Evolutionary conservation across 2,329 filamentous ascomycete genomes (phyloP).

Genomic region (Triangularia verruculosa): DNA sequence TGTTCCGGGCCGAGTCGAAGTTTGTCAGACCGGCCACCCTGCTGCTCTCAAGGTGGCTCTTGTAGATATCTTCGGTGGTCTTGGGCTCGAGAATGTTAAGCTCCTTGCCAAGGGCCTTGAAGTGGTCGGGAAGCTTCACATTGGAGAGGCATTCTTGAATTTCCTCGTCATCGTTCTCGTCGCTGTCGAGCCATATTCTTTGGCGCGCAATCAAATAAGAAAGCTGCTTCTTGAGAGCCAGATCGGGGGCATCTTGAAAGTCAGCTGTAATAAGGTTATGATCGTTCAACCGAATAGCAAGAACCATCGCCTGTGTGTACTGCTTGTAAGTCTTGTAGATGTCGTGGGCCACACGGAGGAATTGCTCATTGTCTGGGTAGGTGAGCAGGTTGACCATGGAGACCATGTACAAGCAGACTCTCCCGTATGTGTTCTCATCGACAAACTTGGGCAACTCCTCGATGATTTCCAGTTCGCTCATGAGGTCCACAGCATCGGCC

Average conservation of each 20-base stretch:
- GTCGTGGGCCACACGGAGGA: constrained; percentile 86
- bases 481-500: constrained; percentile 92
- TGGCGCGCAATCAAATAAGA: constrained; percentile 90
- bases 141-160: constrained; percentile 84
- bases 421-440: constrained; percentile 87
- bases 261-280: constrained; percentile 76
- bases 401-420: constrained; percentile 97
- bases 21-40: constrained; percentile 91
- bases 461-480: constrained; percentile 97
- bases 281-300: constrained; percentile 93
- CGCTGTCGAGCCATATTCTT: constrained; percentile 71
- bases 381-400: constrained; percentile 98
- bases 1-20: constrained; percentile 91
- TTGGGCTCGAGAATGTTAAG: constrained; percentile 96
- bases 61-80: constrained; percentile 98
- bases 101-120: constrained; percentile 91
- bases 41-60: constrained; percentile 95
- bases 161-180: constrained; percentile 47
- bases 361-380: constrained; percentile 94
- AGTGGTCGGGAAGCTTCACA: constrained; percentile 82
- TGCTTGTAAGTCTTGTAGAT: constrained; percentile 95
- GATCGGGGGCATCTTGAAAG: constrained; percentile 76
- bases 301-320: constrained; percentile 85
- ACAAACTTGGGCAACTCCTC: constrained; percentile 85
- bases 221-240: constrained; percentile 85